Conservation (phyloP, 768 basidiomycete genomes). For the Suillus hirtellus region DNA sequence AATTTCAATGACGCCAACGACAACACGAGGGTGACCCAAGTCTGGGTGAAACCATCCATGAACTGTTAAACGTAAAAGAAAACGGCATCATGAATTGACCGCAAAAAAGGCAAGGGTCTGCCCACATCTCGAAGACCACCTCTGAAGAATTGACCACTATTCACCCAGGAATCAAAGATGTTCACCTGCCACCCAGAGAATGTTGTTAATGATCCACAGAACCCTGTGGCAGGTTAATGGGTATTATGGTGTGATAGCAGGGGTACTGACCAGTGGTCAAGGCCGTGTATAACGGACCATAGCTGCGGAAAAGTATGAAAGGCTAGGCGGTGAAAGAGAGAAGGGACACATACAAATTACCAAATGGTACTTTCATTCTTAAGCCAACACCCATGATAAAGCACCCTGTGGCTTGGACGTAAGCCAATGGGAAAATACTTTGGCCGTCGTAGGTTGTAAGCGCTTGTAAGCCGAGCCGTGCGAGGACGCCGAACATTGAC, state of each 20-base stretch:
- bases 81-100: not conserved
- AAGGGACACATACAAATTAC: conserved; percentile 75
- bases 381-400: conserved; percentile 86
- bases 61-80: conserved; percentile 48
- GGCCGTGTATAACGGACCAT: conserved; percentile 85
- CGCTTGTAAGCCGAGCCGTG: conserved; percentile 75
- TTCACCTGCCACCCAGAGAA: conserved; percentile 96
- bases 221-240: conserved; percentile 47
- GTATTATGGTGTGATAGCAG: conserved; percentile 4
- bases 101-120: not conserved
- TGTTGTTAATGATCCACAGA: conserved; percentile 95
- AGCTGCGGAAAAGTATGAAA: conserved; percentile 47
- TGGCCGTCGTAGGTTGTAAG: conserved; percentile 72
- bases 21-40: conserved; percentile 74
- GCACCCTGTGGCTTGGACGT: conserved; percentile 87
- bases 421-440: conserved; percentile 80
- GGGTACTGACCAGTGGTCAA: conserved; percentile 71
- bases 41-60: conserved; percentile 82
- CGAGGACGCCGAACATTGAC: conserved; percentile 84
- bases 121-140: conserved; percentile 74
- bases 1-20: conserved; percentile 76
- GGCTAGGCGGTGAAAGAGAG: conserved; percentile 11
- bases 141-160: conserved; percentile 54
- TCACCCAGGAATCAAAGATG: conserved; percentile 82
- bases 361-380: conserved; percentile 69